Base-by-base conservation (phyloP, 148 eudicot species). In the Persicaria tinctoria region DNA sequence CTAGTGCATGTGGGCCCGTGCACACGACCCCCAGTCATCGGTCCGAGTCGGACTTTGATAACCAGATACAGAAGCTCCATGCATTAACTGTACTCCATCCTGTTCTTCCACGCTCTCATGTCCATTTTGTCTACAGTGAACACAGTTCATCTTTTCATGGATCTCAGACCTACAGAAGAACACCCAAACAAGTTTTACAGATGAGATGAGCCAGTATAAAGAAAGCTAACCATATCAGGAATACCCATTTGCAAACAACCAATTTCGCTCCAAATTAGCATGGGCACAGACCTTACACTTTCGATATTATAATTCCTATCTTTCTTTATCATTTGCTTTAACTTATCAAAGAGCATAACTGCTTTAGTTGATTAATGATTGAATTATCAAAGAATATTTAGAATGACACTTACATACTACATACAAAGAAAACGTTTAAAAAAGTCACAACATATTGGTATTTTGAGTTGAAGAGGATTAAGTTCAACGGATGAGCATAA, bases 101-200 rank as follows among this genome's bases (percentile, higher is more conserved):
- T 60, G 60, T 48, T 82, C 72, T 9, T 64, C 49, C 51, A 11
- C 69, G 55, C 57, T 74, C 20, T 74, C 81, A 73, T 53, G 17
- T 66, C 16, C 56, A 32, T 69, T 80, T 78, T 76, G 87, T 82
- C 76, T 78, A 79, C 99, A 96, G 53, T 97, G 97, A 57, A 55
- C 75, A 80, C 99, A 96, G 70, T 79, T 80, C 99, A 96, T 92
- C 78, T 92, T 96, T 78, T 89, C 97, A 82, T 96, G 99, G 82
- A 96, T 90, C 76, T 90, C 97, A 70, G 99, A 96, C 80, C 99
- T 96, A 74, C 76, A 82, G 13, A 56, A 47, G 69, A 10, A 75
- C 47, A 6, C 70, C 41, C 46, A 54, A 20, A 13, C 66, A 60
- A 23, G 10, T 8, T 60, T 60, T n/a, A 56, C 18, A 56, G 1